Conservation (phyloP, 169 alveolate genomes). For the Toxoplasma gondii region DNA sequence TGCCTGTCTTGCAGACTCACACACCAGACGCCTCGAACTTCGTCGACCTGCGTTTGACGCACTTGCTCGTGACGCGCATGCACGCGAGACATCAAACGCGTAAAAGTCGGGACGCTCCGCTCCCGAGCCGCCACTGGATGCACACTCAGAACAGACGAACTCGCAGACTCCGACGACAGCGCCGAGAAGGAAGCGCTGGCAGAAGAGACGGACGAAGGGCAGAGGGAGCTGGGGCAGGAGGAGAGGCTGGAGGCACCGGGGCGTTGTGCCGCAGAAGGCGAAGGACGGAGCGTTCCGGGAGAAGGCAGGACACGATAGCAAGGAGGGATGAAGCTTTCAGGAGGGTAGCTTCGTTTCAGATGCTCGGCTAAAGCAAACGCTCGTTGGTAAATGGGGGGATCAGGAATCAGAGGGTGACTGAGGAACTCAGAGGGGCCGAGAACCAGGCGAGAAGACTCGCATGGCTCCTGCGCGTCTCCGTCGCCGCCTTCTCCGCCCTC, state of each 20-base stretch:
- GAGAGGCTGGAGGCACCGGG: background rate
- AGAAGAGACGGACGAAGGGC: too few species aligned
- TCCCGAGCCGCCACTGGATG: background rate
- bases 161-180: background rate
- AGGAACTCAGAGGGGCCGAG: background rate
- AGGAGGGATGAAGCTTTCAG: background rate
- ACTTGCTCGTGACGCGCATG: slow-evolving; percentile 36
- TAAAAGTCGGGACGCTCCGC: background rate
- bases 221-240: background rate
- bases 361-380: background rate
- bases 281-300: background rate
- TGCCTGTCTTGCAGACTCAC: background rate
- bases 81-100: background rate
- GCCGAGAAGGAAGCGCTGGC: background rate
- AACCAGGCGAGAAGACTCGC: background rate
- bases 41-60: background rate
- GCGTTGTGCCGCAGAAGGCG: too few species aligned
- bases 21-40: slow-evolving; percentile 36
- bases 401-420: background rate
- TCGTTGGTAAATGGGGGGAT: background rate
- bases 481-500: background rate
- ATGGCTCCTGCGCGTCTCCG: background rate
- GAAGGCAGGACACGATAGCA: background rate
- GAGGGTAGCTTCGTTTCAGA: background rate
- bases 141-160: background rate